These are phyloP conservation scores for Cryptosporidium canis DNA, from an alignment of 169 alveolate species.

Conservation along the genomic window DNA sequence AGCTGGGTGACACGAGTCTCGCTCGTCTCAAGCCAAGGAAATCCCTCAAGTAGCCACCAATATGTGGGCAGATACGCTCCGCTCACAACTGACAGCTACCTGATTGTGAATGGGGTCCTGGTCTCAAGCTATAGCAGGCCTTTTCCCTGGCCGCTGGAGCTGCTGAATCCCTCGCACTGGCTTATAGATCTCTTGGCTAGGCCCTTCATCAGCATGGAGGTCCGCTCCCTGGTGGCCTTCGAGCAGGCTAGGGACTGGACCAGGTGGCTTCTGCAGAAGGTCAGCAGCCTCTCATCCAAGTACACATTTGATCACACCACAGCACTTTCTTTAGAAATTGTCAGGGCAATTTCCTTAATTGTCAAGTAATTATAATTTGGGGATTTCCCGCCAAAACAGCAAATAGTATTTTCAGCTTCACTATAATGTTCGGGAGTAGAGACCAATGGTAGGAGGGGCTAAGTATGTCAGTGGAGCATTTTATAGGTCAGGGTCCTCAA, in stretches of 20 bases:
- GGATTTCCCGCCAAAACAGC: neutral
- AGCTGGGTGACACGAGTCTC: slow-evolving; percentile 47
- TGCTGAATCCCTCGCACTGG: slow-evolving; percentile 25
- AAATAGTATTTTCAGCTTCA: neutral
- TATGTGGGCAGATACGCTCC: slow-evolving; percentile 64
- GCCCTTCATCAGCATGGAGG: slow-evolving; percentile 13
- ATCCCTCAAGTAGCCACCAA: neutral
- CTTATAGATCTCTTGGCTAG: neutral
- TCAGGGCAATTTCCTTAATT: slow-evolving; percentile 48
- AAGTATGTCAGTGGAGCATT: neutral
- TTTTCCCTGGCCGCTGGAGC: slow-evolving; percentile 52
- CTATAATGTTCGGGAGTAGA: no score
- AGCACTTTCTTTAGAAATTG: slow-evolving; percentile 21
- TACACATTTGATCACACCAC: slow-evolving; percentile 33
- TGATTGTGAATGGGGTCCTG: slow-evolving; percentile 54
- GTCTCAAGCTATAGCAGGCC: slow-evolving; percentile 70
- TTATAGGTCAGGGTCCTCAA: no score
- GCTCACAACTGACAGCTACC: slow-evolving; percentile 26
- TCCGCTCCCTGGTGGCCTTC: neutral
- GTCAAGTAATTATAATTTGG: neutral
- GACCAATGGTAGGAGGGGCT: neutral
- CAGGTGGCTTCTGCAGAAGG: neutral
- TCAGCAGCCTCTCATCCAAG: slow-evolving; percentile 7
- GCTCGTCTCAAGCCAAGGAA: neutral
- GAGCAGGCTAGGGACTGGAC: neutral